These are phyloP conservation scores for Pseudopediastrum boryanum DNA, from an alignment of 139 green algal species.

Conservation along the genomic window DNA sequence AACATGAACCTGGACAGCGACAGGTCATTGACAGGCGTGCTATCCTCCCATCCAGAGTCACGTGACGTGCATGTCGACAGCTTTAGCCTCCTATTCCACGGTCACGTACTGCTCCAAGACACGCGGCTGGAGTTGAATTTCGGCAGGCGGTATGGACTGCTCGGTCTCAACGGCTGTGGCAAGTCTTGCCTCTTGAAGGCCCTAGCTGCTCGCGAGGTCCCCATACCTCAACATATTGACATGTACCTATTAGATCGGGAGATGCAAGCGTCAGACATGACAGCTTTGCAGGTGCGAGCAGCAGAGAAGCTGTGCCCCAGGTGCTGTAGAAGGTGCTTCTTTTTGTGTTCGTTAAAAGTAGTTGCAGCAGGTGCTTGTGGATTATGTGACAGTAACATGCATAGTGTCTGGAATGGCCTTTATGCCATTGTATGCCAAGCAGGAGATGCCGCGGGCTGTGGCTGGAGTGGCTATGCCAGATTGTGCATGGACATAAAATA, in stretches of 20 bases:
- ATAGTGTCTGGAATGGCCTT: too few species aligned
- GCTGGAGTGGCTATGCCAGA: too few species aligned
- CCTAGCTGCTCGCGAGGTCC: slow-evolving; percentile 81
- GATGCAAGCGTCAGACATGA: slow-evolving; percentile 77
- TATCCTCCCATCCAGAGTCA: slow-evolving; percentile 77
- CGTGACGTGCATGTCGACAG: slow-evolving; percentile 82
- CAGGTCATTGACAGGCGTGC: slow-evolving; percentile 73
- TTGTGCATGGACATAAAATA: too few species aligned
- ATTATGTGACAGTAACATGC: too few species aligned
- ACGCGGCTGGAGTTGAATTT: slow-evolving; percentile 83
- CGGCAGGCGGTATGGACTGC: slow-evolving; percentile 81
- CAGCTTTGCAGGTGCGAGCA: slow-evolving; percentile 56
- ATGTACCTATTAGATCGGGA: slow-evolving; percentile 92
- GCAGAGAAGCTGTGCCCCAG: slow-evolving; percentile 35
- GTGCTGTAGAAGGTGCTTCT: too few species aligned
- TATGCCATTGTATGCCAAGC: too few species aligned
- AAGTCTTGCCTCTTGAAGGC: slow-evolving; percentile 83
- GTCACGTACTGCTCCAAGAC: slow-evolving; percentile 83
- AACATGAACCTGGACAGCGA: too few species aligned
- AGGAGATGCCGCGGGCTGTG: too few species aligned
- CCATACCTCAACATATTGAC: slow-evolving; percentile 94
- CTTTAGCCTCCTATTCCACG: slow-evolving; percentile 86
- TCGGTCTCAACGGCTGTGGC: slow-evolving; percentile 90
- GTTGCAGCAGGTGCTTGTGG: too few species aligned
- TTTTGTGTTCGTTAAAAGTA: too few species aligned